These are phyloP conservation scores for Prillingera fragicola DNA, from an alignment of 1,284 basidiomycete genomes.

Conservation along the genomic window DNA sequence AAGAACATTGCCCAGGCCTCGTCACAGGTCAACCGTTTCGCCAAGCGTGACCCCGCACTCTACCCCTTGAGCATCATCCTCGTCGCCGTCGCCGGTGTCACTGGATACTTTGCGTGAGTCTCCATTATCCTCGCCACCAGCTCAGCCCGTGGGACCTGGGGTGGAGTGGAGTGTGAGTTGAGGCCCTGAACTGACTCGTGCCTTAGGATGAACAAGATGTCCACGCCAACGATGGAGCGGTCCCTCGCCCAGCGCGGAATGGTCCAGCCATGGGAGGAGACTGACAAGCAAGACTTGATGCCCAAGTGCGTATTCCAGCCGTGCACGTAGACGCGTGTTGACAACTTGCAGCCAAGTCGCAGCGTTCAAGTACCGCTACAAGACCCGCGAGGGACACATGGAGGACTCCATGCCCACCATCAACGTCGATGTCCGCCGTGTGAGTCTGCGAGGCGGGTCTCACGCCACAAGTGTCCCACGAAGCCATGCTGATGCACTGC, in stretches of 20 bases:
- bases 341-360: slow-evolving; percentile 32
- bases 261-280: slow-evolving; percentile 44
- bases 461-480: background rate
- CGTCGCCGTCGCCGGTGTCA: slow-evolving; percentile 36
- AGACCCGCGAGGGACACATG: slow-evolving; percentile 42
- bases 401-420: slow-evolving; percentile 43
- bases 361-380: slow-evolving; percentile 49
- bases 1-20: slow-evolving; percentile 41
- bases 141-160: background rate
- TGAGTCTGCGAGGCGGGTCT: slow-evolving; percentile 20
- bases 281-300: slow-evolving; percentile 36
- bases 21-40: slow-evolving; percentile 44
- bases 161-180: too few species aligned
- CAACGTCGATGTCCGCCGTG: slow-evolving; percentile 33
- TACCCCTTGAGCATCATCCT: slow-evolving; percentile 46
- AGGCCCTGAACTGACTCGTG: background rate
- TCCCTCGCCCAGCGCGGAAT: slow-evolving; percentile 29
- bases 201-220: slow-evolving; percentile 38
- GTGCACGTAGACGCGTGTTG: background rate
- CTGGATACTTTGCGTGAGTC: slow-evolving; percentile 41
- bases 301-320: slow-evolving; percentile 28
- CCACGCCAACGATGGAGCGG: slow-evolving; percentile 30
- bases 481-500: background rate
- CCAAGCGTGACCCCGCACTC: slow-evolving; percentile 46
- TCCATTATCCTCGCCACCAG: too few species aligned